A percentile compares a stretch with the other conserved stretches of the same genome.
Conservation (phyloP, 345 rosid species). For the Bruguiera sexangula region DNA sequence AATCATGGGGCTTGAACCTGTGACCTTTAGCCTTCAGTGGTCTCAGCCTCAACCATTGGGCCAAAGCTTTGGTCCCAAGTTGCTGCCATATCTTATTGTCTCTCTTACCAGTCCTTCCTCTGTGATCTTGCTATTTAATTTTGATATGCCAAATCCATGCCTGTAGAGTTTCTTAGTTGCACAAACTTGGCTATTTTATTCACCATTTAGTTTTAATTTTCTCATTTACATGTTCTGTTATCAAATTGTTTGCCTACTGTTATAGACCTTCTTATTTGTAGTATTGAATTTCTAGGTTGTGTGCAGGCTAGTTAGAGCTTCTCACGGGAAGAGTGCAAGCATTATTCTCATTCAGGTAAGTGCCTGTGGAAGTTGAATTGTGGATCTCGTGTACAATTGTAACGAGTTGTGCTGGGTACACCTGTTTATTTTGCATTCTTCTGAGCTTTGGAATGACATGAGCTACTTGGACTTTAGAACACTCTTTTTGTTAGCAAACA, state of each 20-base stretch:
- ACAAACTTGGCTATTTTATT: neutral
- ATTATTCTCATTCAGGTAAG: conserved; percentile 86
- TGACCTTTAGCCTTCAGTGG: too few relatives aligned
- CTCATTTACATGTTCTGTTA: neutral
- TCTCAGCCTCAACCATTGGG: too few relatives aligned
- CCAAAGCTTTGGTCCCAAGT: too few relatives aligned
- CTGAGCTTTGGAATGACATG: neutral
- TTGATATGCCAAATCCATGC: too few relatives aligned
- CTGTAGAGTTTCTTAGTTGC: too few relatives aligned
- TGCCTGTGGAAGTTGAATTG: neutral
- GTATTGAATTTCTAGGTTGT: neutral
- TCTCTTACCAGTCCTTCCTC: too few relatives aligned
- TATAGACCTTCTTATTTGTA: neutral
- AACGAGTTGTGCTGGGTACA: neutral
- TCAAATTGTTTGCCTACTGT: neutral
- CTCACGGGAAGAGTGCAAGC: conserved; percentile 70
- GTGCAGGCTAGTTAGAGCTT: conserved; percentile 66
- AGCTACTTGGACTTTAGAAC: neutral
- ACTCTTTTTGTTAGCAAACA: neutral
- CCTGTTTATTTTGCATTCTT: neutral
- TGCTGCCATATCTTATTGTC: too few relatives aligned
- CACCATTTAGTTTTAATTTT: neutral
- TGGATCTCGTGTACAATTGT: neutral
- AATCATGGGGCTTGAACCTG: too few relatives aligned
- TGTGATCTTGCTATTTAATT: too few relatives aligned